Evolutionary conservation across 805 yeast genomes (phyloP), one percentile per base, ranked within the genome.

Genomic region (Clavispora asparagi): DNA sequence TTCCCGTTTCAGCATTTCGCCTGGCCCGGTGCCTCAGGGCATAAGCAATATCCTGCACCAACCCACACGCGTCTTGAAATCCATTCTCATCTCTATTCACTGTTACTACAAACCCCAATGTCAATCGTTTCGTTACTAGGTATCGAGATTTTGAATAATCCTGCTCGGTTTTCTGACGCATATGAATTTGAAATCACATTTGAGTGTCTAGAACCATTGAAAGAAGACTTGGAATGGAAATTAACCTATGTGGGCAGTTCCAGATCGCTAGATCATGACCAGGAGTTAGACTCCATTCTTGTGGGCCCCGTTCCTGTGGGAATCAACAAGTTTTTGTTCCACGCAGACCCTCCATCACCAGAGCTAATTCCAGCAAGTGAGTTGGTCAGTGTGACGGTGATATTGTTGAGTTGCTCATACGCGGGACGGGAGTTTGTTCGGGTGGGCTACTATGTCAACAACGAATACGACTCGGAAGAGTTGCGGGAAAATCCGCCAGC

Each of bases 281-380:
- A 94, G 67, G 97, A 91, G 63, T 73, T 94, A 45, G 99, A 94
- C 61, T 90, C 97, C 1, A 82, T 94, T 33, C 70, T 94, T n/a
- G 99, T 94, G 4, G 99, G 99, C 0, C 99, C 99, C 0, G 96
- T 94, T 2, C 99, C 99, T 0, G 96, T 94, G 1, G 99, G 99
- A 1, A 82, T 92, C 36, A 94, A 94, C 62, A 90, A 92, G 65
- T 94, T 94, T 59, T 77, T 91, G 10, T 86, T 94, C 64, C 81
- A 87, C 16, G 97, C 98, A 0, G 98, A 95, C 59, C 96, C 99
- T 0, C 99, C 99, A 1, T 82, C 92, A 1, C 95, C 97, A 0
- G 98, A 92, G 56, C 68, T 91, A 55, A 94, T 94, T 54, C 99
- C 99, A 0, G 97, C 97, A 3, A 84, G 89, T 54, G 99, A 94